These are phyloP conservation scores for Cordyceps cicadae DNA, from an alignment of 2,329 filamentous ascomycete genomes.

Conservation along the genomic window DNA sequence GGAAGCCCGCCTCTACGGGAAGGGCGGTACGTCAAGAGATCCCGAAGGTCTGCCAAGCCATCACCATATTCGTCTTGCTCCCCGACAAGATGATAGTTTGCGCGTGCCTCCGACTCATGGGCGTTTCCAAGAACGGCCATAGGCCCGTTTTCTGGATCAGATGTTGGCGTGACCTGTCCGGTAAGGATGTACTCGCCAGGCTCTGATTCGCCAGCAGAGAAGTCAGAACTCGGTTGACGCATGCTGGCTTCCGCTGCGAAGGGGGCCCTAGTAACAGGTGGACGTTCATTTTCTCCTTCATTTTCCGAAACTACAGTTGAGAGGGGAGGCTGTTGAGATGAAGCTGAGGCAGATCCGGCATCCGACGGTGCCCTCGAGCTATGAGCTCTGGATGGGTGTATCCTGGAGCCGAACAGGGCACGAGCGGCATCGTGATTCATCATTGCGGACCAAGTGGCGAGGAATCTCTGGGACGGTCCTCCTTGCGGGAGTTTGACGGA, in stretches of 20 bases:
- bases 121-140: slow-evolving; percentile 35
- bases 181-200: not conserved
- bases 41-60: slow-evolving; percentile 51
- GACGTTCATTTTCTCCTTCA: slow-evolving; percentile 43
- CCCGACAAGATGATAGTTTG: slow-evolving; percentile 38
- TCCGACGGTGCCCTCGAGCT: not conserved
- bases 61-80: slow-evolving; percentile 58
- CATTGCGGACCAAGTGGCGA: slow-evolving; percentile 48
- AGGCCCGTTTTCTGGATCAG: slow-evolving; percentile 42
- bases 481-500: slow-evolving; percentile 33
- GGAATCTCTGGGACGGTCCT: slow-evolving; percentile 45
- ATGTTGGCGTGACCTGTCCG: slow-evolving; percentile 21
- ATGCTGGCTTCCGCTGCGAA: slow-evolving; percentile 11
- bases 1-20: slow-evolving; percentile 45
- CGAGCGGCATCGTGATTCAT: slow-evolving; percentile 40
- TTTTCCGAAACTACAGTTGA: slow-evolving; percentile 57
- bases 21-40: slow-evolving; percentile 38
- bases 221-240: not conserved
- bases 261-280: slow-evolving; percentile 40
- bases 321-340: slow-evolving; percentile 43
- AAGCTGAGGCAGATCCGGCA: not conserved
- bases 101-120: slow-evolving; percentile 24
- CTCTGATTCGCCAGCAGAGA: not conserved
- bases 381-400: slow-evolving; percentile 8
- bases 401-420: slow-evolving; percentile 21